Conservation (phyloP, 768 basidiomycete species). For the Gymnopilus dilepis region DNA sequence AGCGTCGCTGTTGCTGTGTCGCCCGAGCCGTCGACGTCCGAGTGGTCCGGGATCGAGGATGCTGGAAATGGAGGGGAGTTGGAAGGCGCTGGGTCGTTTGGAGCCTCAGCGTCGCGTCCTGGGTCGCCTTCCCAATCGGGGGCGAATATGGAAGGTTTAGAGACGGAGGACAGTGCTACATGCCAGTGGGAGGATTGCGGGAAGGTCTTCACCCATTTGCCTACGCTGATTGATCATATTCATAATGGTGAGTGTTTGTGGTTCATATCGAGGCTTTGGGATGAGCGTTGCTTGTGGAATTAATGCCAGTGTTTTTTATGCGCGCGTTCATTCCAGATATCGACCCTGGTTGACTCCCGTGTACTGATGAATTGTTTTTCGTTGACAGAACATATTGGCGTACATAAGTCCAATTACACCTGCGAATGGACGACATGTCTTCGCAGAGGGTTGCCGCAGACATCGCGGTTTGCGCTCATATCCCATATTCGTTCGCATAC, state of each 20-base stretch:
- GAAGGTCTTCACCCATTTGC: conserved; percentile 71
- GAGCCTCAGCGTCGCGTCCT: conserved; percentile 40
- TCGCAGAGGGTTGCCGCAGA: conserved; percentile 82
- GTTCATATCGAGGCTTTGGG: not conserved
- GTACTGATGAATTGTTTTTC: conserved; percentile 6
- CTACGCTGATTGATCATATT: conserved; percentile 81
- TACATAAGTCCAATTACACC: conserved; percentile 82
- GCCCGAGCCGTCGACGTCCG: conserved; percentile 33
- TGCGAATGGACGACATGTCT: conserved; percentile 90
- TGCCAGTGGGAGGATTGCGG: conserved; percentile 90
- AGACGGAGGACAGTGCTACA: conserved; percentile 61
- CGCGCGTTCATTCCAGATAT: not conserved
- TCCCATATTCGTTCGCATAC: conserved; percentile 93
- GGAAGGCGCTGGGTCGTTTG: conserved; percentile 25
- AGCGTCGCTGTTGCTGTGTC: conserved; percentile 14
- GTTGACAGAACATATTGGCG: conserved; percentile 75
- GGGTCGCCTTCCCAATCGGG: conserved; percentile 40
- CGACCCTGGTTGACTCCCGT: not conserved
- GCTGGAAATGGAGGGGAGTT: conserved; percentile 25
- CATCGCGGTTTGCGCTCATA: conserved; percentile 87
- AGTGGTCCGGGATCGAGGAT: conserved; percentile 36
- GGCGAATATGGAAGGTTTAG: conserved; percentile 24
- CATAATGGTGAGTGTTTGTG: conserved; percentile 63
- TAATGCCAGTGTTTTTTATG: not conserved
- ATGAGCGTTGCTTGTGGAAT: not conserved